Percentiles rank a stretch among this genome's conserved stretches.
These are phyloP conservation scores for Wickerhamiella kazuoi DNA, from an alignment of 805 yeast genomes.

Conservation along the genomic window DNA sequence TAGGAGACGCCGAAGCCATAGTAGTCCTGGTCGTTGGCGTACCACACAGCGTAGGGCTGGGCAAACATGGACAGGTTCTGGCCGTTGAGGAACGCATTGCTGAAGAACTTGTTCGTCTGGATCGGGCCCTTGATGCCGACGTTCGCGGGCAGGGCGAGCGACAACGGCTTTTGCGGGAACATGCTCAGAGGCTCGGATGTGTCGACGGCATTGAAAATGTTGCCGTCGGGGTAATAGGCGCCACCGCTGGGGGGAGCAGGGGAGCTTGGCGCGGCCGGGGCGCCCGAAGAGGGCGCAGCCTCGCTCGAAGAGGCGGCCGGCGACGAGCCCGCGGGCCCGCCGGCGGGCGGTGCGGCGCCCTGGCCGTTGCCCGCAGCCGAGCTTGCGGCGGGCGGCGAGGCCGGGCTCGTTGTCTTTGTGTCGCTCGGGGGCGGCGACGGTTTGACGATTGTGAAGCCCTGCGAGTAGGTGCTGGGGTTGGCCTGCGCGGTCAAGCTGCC, in stretches of 20 bases:
- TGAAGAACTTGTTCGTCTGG: constrained; percentile 63
- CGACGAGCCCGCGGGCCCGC: constrained; percentile 8
- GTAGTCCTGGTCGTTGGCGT: constrained; percentile 27
- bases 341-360: constrained; percentile 1
- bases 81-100: constrained; percentile 39
- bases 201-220: constrained; percentile 33
- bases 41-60: constrained; percentile 51
- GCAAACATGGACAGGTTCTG: constrained; percentile 41
- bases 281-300: constrained; percentile 3
- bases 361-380: constrained; percentile 3
- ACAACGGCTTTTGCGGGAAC: constrained; percentile 30
- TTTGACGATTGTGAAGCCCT: background rate
- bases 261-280: constrained; percentile 7
- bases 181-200: constrained; percentile 29
- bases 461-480: constrained; percentile 19
- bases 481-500: constrained; percentile 17
- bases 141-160: constrained; percentile 30
- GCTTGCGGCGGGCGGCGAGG: constrained; percentile 2
- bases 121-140: constrained; percentile 31
- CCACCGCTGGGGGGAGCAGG: constrained; percentile 11
- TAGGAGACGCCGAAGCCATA: constrained; percentile 50
- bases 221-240: constrained; percentile 18
- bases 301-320: constrained; percentile 6
- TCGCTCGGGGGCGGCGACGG: constrained; percentile 5
- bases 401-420: constrained; percentile 1